Evolutionary conservation across 371 early-diverging fungal genomes (phyloP), one percentile per base, ranked within the genome.

Genomic region (Basidiobolus meristosporus): DNA sequence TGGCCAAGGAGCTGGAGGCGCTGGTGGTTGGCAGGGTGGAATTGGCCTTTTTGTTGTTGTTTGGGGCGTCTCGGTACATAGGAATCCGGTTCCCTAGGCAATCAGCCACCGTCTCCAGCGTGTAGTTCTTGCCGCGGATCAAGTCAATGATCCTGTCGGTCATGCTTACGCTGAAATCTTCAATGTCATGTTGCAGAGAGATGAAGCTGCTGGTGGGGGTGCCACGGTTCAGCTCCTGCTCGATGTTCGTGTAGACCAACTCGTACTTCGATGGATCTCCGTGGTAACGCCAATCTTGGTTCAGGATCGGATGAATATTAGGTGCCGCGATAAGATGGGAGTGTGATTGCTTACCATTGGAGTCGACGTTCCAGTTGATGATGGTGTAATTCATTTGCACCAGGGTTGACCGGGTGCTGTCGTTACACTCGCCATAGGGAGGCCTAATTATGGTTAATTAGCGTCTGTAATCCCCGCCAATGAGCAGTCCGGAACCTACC

Each of bases 91-190:
- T 38, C 32, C 40, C 31, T 5, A 15, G 15, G 30, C 40, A 40
- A 11, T 40, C 40, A 15, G 40, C 40, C 9, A 40, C 31, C 9
- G 40, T 29, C 11, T 33, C 7, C 7, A 40, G 10, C 11, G 18
- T 28, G 11, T 3, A 30, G 7, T 31, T 31, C 46, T 54, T 50
- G 6, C 22, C 37, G 30, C 37, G 37, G 17, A 53, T 45, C n/a
- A 48, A 47, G 0, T 49, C 39, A 23, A 63, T 62, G 19, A 65
- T 38, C 15, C 20, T 36, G 2, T 35, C 45, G n/a, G 57, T 48
- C 34, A 65, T 43, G 30, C 21, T 38, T 16, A 23, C 38, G 19
- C 16, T 34, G 12, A 18, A 34, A 7, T 14, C 16, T n/a, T 34
- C 16, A 12, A 34, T 34, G 18, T 34, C 34, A 34, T 34, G 34